phyloP scores from a whole-genome alignment of 2,329 filamentous ascomycete species.

The Huntiella abstrusa region DNA sequence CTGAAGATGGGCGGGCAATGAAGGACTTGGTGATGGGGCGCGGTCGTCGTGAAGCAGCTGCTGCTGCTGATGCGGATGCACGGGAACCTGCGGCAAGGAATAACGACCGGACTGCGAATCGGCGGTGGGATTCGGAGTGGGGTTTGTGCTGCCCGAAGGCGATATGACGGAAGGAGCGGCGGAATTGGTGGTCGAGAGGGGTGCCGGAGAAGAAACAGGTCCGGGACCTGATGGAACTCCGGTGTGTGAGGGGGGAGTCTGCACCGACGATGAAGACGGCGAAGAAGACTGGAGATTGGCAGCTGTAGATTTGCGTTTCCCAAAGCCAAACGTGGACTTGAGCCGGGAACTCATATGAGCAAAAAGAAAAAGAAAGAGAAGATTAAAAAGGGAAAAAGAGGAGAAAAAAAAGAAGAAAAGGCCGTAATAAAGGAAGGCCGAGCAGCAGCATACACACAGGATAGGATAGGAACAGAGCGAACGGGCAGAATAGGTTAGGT shows the following conservation, averaged over 20 bases:
- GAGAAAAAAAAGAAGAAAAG: conserved; percentile 13
- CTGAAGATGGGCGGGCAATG: conserved; percentile 15
- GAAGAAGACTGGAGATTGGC: conserved; percentile 29
- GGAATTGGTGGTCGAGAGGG: conserved; percentile 20
- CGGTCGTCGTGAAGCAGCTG: conserved; percentile 6
- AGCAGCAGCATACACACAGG: conserved; percentile 8
- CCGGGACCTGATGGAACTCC: neutral
- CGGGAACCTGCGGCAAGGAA: conserved; percentile 5
- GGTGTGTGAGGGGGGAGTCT: conserved; percentile 3
- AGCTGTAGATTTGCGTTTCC: conserved; percentile 51
- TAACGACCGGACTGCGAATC: conserved; percentile 1
- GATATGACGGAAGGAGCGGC: conserved; percentile 12
- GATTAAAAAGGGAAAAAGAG: conserved; percentile 14
- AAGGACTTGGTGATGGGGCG: conserved; percentile 24
- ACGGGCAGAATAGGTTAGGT: conserved; percentile 2
- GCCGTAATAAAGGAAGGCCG: conserved; percentile 14
- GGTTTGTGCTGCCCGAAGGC: neutral
- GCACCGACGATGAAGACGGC: conserved; percentile 4
- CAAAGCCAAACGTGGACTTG: conserved; percentile 61
- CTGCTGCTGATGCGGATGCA: conserved; percentile 3
- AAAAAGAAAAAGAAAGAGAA: conserved; percentile 20
- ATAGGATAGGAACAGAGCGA: conserved; percentile 7
- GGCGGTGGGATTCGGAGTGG: conserved; percentile 2
- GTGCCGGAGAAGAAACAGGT: neutral
- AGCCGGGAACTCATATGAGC: conserved; percentile 51